phyloP scores from a whole-genome alignment of 306 rosid genomes.

The Styphnolobium japonicum region DNA sequence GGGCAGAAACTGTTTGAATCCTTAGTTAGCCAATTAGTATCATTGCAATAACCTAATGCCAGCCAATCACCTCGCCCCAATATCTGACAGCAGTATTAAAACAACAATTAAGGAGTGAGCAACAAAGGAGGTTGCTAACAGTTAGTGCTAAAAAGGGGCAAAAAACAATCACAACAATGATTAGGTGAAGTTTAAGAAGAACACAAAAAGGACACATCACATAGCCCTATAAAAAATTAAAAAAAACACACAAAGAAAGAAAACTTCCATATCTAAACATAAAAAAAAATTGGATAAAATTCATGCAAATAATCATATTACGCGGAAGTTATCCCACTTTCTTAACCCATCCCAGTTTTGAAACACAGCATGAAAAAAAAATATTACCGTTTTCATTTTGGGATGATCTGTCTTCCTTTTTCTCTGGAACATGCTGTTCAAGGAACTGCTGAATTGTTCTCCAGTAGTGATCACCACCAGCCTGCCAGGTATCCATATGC shows the following conservation, averaged over 20 bases:
- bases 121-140: slow-evolving; percentile 5
- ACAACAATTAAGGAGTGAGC: slow-evolving; percentile 23
- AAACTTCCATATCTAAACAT: not conserved
- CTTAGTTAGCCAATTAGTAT: slow-evolving; percentile 58
- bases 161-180: not conserved
- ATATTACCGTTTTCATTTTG: slow-evolving; percentile 38
- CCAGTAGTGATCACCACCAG: slow-evolving; percentile 96
- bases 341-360: slow-evolving; percentile 14
- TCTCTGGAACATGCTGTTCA: slow-evolving; percentile 52
- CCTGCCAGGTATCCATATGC: slow-evolving; percentile 98
- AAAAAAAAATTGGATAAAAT: not conserved
- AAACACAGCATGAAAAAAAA: not conserved
- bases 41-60: slow-evolving; percentile 43
- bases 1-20: slow-evolving; percentile 59
- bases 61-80: slow-evolving; percentile 71
- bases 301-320: not conserved
- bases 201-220: not conserved
- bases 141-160: not conserved
- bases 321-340: slow-evolving; percentile 6
- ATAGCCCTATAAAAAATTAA: not conserved
- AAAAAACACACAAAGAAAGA: not conserved
- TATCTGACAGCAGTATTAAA: slow-evolving; percentile 66
- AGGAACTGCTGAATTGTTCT: slow-evolving; percentile 73
- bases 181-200: not conserved
- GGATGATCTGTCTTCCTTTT: slow-evolving; percentile 51